phyloP scores from a whole-genome alignment of 192 early-diverging fungal species.

The Rhizophagus sp. region DNA sequence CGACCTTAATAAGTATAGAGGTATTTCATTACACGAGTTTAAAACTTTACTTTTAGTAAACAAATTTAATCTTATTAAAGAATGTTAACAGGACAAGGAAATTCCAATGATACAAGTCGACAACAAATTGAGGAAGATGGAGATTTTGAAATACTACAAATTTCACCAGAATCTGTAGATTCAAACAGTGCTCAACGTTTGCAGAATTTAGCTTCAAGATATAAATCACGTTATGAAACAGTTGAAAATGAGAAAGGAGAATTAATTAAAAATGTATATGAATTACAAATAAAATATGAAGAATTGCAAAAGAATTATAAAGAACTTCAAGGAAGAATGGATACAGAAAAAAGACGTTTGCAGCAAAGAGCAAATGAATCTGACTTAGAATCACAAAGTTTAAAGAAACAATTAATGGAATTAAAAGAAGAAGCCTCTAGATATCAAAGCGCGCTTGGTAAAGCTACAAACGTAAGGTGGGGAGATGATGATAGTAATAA shows the following conservation, averaged over 20 bases:
- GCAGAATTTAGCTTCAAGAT: background rate
- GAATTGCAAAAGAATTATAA: background rate
- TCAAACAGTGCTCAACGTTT: background rate
- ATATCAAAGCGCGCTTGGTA: conserved; percentile 23
- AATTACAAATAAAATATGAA: background rate
- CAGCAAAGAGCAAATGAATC: background rate
- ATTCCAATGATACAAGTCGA: too few relatives aligned
- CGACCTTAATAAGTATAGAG: background rate
- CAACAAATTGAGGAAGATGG: too few relatives aligned
- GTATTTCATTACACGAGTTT: too few relatives aligned
- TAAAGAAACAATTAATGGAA: conserved; percentile 17
- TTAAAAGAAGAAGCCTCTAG: conserved; percentile 18
- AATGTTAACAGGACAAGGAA: too few relatives aligned
- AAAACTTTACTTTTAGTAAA: too few relatives aligned
- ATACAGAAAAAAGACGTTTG: background rate
- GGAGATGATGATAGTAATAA: conserved; percentile 25
- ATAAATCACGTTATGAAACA: background rate
- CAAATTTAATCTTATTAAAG: too few relatives aligned
- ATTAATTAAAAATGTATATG: conserved; percentile 1
- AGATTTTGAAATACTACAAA: background rate
- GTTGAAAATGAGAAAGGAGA: conserved; percentile 8
- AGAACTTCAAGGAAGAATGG: background rate
- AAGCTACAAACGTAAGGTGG: conserved; percentile 19
- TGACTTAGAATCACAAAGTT: background rate
- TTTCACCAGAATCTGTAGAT: background rate